Percentiles rank a stretch among this genome's conserved stretches.
phyloP scores from a whole-genome alignment of 2,329 filamentous ascomycete genomes.

The Trichothecium roseum region DNA sequence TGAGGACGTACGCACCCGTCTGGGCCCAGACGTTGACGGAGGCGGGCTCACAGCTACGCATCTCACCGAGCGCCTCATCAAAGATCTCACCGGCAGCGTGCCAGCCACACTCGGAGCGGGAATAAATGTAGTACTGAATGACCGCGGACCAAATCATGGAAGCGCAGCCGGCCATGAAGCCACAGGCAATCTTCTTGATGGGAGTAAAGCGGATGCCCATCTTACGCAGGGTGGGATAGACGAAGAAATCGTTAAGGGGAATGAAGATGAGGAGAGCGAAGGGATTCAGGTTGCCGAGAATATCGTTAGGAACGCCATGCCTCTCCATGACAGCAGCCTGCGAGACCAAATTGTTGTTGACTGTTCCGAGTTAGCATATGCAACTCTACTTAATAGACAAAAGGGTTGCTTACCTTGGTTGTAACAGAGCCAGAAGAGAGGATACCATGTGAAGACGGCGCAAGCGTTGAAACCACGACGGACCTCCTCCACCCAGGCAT shows the following conservation, averaged over 20 bases:
- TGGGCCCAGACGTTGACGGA: conserved; percentile 54
- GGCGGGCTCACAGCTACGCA: conserved; percentile 31
- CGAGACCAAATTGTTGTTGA: conserved; percentile 48
- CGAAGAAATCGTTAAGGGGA: conserved; percentile 53
- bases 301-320: conserved; percentile 65
- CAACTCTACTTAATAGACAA: too few relatives aligned
- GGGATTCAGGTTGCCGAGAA: conserved; percentile 65
- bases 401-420: conserved; percentile 26
- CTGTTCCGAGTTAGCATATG: too few relatives aligned
- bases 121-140: conserved; percentile 53
- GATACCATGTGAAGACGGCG: conserved; percentile 59
- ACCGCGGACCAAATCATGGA: conserved; percentile 49
- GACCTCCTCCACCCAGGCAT: conserved; percentile 69
- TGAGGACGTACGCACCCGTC: conserved; percentile 36
- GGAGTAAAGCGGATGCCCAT: conserved; percentile 58
- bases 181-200: conserved; percentile 64
- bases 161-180: conserved; percentile 53
- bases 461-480: conserved; percentile 58
- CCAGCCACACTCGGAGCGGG: conserved; percentile 46
- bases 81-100: conserved; percentile 19
- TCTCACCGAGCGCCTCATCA: conserved; percentile 17
- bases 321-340: conserved; percentile 57
- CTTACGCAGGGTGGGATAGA: conserved; percentile 59
- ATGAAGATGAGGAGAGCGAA: conserved; percentile 67
- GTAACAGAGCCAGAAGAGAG: conserved; percentile 47